phyloP scores from a whole-genome alignment of 257 asterid species.

The Leptodermis oblonga region DNA sequence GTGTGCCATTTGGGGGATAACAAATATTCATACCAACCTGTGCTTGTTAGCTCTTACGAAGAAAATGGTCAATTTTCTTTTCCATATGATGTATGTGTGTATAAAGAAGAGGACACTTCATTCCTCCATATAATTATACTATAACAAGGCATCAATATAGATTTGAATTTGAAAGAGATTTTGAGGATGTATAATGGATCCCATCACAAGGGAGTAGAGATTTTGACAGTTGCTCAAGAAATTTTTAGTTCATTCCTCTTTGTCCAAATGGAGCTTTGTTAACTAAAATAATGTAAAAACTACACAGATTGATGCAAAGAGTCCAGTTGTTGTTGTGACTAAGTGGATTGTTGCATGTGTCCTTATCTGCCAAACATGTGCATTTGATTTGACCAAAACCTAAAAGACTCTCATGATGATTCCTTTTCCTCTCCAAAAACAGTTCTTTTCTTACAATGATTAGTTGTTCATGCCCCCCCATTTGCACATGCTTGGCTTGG shows the following conservation, averaged over 20 bases:
- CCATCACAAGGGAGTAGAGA: not conserved
- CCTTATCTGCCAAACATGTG: conserved; percentile 57
- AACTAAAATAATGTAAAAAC: not conserved
- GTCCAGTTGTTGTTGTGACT: conserved; percentile 22
- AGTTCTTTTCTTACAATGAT: conserved; percentile 33
- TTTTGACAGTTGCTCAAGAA: not conserved
- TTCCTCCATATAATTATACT: no score
- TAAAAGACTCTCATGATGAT: conserved; percentile 13
- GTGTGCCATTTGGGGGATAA: no score
- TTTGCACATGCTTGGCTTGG: conserved; percentile 47
- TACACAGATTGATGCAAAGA: conserved; percentile 3
- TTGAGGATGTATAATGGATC: no score
- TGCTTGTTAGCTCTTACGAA: no score
- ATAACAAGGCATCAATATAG: no score
- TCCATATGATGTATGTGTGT: no score
- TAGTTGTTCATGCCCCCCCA: conserved; percentile 39
- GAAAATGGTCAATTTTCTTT: no score
- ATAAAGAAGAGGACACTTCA: no score
- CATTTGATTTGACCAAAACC: conserved; percentile 40
- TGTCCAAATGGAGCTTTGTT: not conserved
- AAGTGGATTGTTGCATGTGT: conserved; percentile 37
- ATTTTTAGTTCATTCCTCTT: not conserved
- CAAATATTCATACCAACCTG: no score
- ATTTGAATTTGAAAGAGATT: no score
- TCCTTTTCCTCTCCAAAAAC: conserved; percentile 17